Base-by-base conservation (phyloP, 1,284 basidiomycete genomes). In the Takashimella koratensis region DNA sequence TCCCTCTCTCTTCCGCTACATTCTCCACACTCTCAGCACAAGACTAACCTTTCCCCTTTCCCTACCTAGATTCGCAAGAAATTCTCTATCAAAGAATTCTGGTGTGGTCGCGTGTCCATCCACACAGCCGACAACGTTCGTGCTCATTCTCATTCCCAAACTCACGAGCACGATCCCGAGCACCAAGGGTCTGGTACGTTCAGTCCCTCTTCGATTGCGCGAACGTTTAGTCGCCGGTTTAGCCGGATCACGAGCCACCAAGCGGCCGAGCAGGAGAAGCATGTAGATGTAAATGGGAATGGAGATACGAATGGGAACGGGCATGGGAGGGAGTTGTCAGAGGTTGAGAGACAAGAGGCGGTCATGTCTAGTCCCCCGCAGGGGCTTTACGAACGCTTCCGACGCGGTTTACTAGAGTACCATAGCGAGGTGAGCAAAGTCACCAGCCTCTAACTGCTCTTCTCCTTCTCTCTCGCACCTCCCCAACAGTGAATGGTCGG, bases 301-400 rank as follows among this genome's bases (percentile, higher is more conserved):
- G 21, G 42, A 21, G 13, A 21, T 21, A n/a, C 8, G 6, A n/a
- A 43, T n/a, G 16, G 42, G 10, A 43, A 43, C 39, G 47, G 40
- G 57, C 55, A 1, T 24, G 45, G 30, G 16, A 36, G 30, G 20
- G 59, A 61, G 22, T 36, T 58, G 25, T 40, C 52, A 6, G 64
- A 65, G 27, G 58, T 58, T 42, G 56, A 58, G 30, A 55, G 65
- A 21, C 65, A 67, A 50, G 60, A 62, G 22, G 45, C 51, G 22
- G 64, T 69, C 41, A 67, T 68, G 64, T 56, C 51, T 11, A 47
- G 54, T 2, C 16, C 25, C 10, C 69, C 67, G 12, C 25, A 45
- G 2, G 67, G 66, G 10, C 45, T 73, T 16, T 75, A 74, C 43
- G 71, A 73, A 62, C 56, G 65, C 13, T 74, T 75, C 54, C 49